Percentiles rank a stretch among this genome's conserved stretches.
phyloP scores from a whole-genome alignment of 306 rosid genomes.

The Astragalus glycyphyllos region DNA sequence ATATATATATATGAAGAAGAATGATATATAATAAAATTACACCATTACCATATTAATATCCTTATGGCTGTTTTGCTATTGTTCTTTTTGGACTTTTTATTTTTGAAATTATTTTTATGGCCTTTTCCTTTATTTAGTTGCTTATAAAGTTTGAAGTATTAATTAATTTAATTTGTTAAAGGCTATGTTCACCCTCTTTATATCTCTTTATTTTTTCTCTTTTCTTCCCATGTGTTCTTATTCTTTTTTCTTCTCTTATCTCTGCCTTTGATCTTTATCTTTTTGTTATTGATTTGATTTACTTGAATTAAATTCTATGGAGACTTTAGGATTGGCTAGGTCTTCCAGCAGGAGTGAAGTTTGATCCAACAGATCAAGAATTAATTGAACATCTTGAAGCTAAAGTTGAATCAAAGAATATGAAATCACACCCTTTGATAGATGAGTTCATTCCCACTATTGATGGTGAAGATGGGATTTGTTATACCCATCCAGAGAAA shows the following conservation, averaged over 20 bases:
- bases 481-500: slow-evolving; percentile 99
- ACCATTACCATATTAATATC: slow-evolving; percentile 20
- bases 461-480: slow-evolving; percentile 99
- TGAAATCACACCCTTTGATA: slow-evolving; percentile 93
- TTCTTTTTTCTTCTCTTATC: neutral
- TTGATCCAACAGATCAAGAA: slow-evolving; percentile 99
- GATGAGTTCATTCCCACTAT: slow-evolving; percentile 98
- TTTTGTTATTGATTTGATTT: neutral
- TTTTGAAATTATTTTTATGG: slow-evolving; percentile 17
- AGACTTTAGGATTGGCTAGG: slow-evolving; percentile 87
- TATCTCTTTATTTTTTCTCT: slow-evolving; percentile 32
- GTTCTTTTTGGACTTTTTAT: neutral
- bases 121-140: neutral
- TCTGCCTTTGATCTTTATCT: neutral
- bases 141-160: slow-evolving; percentile 15
- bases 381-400: slow-evolving; percentile 97
- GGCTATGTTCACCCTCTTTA: slow-evolving; percentile 37
- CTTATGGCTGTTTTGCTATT: slow-evolving; percentile 19
- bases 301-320: slow-evolving; percentile 21
- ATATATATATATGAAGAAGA: slow-evolving; percentile 22
- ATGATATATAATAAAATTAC: slow-evolving; percentile 26
- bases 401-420: slow-evolving; percentile 80
- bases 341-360: slow-evolving; percentile 98
- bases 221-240: slow-evolving; percentile 34
- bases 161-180: slow-evolving; percentile 39